Evolutionary conservation across 2,329 filamentous ascomycete species (phyloP).

Genomic region (Ciborinia camelliae): DNA sequence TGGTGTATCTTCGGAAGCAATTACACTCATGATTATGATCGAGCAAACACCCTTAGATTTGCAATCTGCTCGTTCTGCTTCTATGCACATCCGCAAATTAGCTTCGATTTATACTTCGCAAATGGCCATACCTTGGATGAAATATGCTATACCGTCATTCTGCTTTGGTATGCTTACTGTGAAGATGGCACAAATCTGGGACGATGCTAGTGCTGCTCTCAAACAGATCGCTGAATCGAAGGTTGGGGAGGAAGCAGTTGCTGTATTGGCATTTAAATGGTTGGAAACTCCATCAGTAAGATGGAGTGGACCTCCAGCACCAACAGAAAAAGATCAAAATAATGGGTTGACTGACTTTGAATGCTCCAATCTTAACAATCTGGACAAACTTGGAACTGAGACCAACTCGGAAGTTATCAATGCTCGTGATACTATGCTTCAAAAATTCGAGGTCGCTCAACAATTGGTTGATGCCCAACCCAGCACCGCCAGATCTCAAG

Average conservation of each 20-base stretch:
- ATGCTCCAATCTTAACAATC: conserved; percentile 68
- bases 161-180: conserved; percentile 88
- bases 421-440: conserved; percentile 56
- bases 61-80: conserved; percentile 70
- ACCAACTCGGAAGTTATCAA: conserved; percentile 52
- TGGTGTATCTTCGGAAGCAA: conserved; percentile 48
- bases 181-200: conserved; percentile 81
- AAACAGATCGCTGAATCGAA: conserved; percentile 70
- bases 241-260: conserved; percentile 68
- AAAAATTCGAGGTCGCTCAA: conserved; percentile 64
- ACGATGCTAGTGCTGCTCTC: conserved; percentile 73
- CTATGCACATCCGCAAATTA: conserved; percentile 78
- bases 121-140: conserved; percentile 60
- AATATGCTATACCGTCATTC: conserved; percentile 72
- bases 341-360: conserved; percentile 70
- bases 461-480: conserved; percentile 49
- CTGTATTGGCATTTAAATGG: conserved; percentile 75
- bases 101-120: conserved; percentile 57
- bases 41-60: conserved; percentile 77
- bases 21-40: conserved; percentile 69
- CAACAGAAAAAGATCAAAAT: conserved; percentile 39
- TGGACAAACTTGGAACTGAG: conserved; percentile 52
- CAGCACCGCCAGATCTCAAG: conserved; percentile 66
- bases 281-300: conserved; percentile 56
- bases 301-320: conserved; percentile 47